These are phyloP conservation scores for Penicillium sp. DNA, from an alignment of 2,329 filamentous ascomycete genomes.

Conservation along the genomic window DNA sequence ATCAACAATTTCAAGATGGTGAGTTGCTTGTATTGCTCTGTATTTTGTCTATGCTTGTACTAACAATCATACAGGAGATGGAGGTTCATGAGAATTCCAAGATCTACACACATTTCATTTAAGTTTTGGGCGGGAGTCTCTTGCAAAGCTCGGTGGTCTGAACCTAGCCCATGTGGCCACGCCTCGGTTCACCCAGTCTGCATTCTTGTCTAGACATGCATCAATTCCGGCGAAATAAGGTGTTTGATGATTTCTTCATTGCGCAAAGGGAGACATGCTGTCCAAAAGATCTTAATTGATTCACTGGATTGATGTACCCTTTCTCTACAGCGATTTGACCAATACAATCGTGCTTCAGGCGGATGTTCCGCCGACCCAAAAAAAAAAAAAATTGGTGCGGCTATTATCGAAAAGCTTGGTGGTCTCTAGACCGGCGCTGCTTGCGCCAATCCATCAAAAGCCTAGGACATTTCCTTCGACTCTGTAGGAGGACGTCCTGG, in stretches of 20 bases:
- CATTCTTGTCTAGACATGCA: conserved; percentile 30
- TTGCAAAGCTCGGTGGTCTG: conserved; percentile 16
- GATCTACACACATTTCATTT: conserved; percentile 99
- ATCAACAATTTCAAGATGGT: conserved; percentile 99
- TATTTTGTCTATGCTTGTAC: neutral
- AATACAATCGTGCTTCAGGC: conserved; percentile 1
- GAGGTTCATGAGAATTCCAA: conserved; percentile 98
- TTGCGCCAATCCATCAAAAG: neutral
- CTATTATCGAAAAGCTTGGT: conserved; percentile 14
- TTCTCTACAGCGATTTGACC: neutral
- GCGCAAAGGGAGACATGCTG: neutral
- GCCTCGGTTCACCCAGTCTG: neutral
- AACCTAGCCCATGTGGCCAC: conserved; percentile 1
- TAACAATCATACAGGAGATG: conserved; percentile 76
- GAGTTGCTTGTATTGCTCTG: conserved; percentile 36
- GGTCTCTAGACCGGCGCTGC: conserved; percentile 6
- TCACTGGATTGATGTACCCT: neutral
- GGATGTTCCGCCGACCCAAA: conserved; percentile 9
- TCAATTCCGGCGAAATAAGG: conserved; percentile 24
- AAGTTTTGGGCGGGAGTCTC: conserved; percentile 47
- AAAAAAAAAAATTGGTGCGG: conserved; percentile 20
- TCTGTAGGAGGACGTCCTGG: conserved; percentile 1
- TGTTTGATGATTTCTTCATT: conserved; percentile 19
- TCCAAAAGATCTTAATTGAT: neutral
- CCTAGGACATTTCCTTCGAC: neutral